phyloP scores from a whole-genome alignment of 345 rosid genomes.

The Brassica incana region DNA sequence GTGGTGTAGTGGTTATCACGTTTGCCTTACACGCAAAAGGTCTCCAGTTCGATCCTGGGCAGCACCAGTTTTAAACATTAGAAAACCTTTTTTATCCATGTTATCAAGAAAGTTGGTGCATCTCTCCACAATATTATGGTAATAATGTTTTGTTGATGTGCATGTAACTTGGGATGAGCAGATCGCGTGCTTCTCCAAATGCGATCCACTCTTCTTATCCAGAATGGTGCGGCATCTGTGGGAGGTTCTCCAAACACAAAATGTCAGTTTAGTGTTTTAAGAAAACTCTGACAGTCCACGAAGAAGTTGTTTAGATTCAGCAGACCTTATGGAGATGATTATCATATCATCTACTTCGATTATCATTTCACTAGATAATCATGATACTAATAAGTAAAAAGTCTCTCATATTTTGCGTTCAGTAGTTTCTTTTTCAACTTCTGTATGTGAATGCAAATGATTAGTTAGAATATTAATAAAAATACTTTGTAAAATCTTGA shows the following conservation, averaged over 20 bases:
- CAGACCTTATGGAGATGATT: slow-evolving; percentile 84
- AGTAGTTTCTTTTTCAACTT: slow-evolving; percentile 1
- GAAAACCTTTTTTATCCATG: background rate
- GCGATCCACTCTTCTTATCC: slow-evolving; percentile 27
- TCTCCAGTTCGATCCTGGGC: slow-evolving; percentile 6
- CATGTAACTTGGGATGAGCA: too few species aligned
- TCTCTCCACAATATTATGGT: too few species aligned
- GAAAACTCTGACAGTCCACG: background rate
- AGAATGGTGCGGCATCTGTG: slow-evolving; percentile 50
- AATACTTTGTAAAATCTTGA: background rate
- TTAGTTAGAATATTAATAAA: background rate
- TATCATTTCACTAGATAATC: slow-evolving; percentile 70
- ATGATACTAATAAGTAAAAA: background rate
- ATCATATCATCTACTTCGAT: slow-evolving; percentile 67
- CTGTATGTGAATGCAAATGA: slow-evolving; percentile 24
- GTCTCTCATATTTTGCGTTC: background rate
- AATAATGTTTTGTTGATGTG: too few species aligned
- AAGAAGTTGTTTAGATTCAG: background rate
- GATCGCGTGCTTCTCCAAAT: too few species aligned
- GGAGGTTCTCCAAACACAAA: slow-evolving; percentile 22
- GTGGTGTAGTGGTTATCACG: slow-evolving; percentile 13
- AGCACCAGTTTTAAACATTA: background rate
- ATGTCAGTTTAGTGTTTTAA: background rate
- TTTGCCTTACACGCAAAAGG: slow-evolving; percentile 4
- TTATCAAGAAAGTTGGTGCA: too few species aligned